A percentile compares a stretch with the other conserved stretches of the same genome.
Conservation (phyloP, 2,329 filamentous ascomycete genomes). For the Biscogniauxia marginata region DNA sequence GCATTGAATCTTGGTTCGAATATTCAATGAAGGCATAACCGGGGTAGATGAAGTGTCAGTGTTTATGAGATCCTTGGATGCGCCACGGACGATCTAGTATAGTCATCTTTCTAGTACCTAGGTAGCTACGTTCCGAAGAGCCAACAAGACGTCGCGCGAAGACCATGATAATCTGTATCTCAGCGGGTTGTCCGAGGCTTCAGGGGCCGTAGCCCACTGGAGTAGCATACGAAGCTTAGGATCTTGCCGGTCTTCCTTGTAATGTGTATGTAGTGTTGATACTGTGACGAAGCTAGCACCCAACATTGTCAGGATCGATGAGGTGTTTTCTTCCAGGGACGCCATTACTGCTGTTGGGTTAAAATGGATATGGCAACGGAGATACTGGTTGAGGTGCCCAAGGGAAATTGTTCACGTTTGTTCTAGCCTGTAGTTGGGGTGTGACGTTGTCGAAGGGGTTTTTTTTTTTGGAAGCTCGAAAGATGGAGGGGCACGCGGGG, state of each 20-base stretch:
- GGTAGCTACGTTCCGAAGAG: conserved; percentile 78
- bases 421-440: neutral
- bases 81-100: conserved; percentile 66
- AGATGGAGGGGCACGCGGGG: conserved; percentile 23
- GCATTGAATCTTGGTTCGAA: conserved; percentile 87
- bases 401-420: neutral
- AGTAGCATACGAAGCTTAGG: conserved; percentile 77
- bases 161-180: conserved; percentile 91
- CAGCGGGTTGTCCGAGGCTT: conserved; percentile 78
- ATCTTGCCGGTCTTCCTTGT: conserved; percentile 74
- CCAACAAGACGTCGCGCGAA: conserved; percentile 79
- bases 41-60: conserved; percentile 82
- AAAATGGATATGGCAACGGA: neutral
- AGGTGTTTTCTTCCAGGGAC: neutral
- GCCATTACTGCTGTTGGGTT: neutral
- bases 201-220: conserved; percentile 65
- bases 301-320: neutral
- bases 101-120: conserved; percentile 78
- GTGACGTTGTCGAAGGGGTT: conserved; percentile 1
- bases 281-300: conserved; percentile 48
- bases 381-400: neutral
- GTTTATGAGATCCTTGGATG: conserved; percentile 72
- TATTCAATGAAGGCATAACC: conserved; percentile 89
- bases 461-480: neutral
- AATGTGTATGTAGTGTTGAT: neutral